A percentile compares a stretch with the other conserved stretches of the same genome.
phyloP scores from a whole-genome alignment of 805 yeast genomes.

The Yamadazyma sp. region DNA sequence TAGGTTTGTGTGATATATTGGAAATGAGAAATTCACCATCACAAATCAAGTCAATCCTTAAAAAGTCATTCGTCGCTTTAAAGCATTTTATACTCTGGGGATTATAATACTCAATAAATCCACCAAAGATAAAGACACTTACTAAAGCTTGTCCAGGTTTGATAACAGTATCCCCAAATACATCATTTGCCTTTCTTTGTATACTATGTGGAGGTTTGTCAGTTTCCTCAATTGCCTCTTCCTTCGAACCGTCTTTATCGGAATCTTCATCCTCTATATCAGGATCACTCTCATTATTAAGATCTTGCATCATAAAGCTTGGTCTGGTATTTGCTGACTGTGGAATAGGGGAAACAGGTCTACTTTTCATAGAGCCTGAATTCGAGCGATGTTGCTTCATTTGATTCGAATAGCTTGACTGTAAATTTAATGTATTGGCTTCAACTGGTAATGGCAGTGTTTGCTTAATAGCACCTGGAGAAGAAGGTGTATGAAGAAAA shows the following conservation, averaged over 20 bases:
- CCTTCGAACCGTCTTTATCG: background rate
- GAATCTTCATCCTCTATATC: constrained; percentile 2
- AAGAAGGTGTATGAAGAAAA: background rate
- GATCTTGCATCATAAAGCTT: constrained; percentile 2
- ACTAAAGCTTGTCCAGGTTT: constrained; percentile 20
- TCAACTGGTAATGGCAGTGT: constrained; percentile 5
- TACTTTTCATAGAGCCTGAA: constrained; percentile 16
- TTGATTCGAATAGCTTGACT: constrained; percentile 28
- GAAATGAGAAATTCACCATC: constrained; percentile 10
- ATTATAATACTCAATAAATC: constrained; percentile 19
- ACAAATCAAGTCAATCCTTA: constrained; percentile 31
- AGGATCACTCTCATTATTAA: background rate
- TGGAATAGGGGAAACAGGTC: constrained; percentile 22
- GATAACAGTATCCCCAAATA: constrained; percentile 13
- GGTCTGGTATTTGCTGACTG: constrained; percentile 7
- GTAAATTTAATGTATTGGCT: background rate
- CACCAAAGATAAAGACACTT: constrained; percentile 38
- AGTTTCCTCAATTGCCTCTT: background rate
- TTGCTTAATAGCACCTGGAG: constrained; percentile 7
- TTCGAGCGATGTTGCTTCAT: constrained; percentile 32
- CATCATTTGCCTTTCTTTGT: constrained; percentile 5
- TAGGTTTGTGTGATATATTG: constrained; percentile 15
- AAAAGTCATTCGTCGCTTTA: constrained; percentile 30
- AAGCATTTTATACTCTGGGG: constrained; percentile 20
- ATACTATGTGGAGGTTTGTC: no score